phyloP scores from a whole-genome alignment of 108 stramenopile species.

The Nitzschia sp. region DNA sequence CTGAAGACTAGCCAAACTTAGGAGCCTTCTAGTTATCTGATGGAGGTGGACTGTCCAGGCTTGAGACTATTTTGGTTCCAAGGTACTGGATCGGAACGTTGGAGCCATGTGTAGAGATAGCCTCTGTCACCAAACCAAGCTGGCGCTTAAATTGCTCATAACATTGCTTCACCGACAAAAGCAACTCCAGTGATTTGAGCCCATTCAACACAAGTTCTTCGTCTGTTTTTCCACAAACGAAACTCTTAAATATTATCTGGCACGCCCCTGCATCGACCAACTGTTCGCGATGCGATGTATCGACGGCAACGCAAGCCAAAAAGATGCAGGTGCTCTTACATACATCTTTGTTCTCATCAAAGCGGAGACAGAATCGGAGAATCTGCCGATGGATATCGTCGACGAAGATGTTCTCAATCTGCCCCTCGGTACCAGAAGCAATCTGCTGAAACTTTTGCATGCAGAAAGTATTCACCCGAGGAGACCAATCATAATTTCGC shows the following conservation, averaged over 20 bases:
- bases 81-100: background rate
- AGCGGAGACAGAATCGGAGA: background rate
- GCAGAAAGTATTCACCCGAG: background rate
- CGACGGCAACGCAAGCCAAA: background rate
- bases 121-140: background rate
- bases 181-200: background rate
- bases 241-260: constrained; percentile 9
- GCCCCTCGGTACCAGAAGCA: background rate
- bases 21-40: background rate
- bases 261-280: constrained; percentile 17
- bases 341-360: background rate
- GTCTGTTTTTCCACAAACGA: constrained; percentile 1
- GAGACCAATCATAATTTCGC: constrained; percentile 24
- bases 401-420: background rate
- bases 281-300: background rate
- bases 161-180: background rate
- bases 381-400: background rate
- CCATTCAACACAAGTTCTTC: background rate
- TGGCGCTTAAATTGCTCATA: background rate
- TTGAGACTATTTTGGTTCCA: background rate
- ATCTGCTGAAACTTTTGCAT: constrained; percentile 4
- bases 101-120: background rate
- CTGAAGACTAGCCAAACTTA: too few species aligned
- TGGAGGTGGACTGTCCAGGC: background rate
- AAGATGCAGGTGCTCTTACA: background rate